Evolutionary conservation across 306 rosid genomes (phyloP).

Genomic region (Begonia peltatifolia): DNA sequence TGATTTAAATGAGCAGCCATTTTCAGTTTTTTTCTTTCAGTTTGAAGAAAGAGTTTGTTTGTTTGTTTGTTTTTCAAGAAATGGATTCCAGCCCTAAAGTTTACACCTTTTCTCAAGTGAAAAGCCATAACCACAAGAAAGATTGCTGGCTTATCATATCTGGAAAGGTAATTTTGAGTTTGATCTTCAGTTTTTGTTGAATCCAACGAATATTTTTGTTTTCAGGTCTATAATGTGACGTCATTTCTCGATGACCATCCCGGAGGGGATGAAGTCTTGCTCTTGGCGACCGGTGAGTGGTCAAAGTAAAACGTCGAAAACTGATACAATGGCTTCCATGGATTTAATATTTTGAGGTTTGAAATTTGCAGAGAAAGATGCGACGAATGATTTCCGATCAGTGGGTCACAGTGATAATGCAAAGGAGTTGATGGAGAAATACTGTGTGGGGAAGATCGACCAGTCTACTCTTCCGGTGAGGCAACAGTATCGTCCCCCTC

Average conservation of each 20-base stretch:
- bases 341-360: background rate
- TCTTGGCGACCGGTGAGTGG: constrained; percentile 46
- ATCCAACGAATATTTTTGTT: background rate
- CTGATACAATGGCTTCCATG: background rate
- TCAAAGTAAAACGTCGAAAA: background rate
- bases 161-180: background rate
- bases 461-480: constrained; percentile 28
- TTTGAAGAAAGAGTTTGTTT: background rate
- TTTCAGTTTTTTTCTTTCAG: background rate
- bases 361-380: constrained; percentile 48
- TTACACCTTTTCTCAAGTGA: constrained; percentile 4
- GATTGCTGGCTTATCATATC: constrained; percentile 10
- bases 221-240: constrained; percentile 80
- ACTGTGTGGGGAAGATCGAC: constrained; percentile 49
- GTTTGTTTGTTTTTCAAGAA: background rate
- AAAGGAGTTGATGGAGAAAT: constrained; percentile 37
- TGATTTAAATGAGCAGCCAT: background rate
- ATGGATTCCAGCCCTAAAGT: constrained; percentile 4
- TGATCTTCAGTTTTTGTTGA: background rate
- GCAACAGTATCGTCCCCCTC: constrained; percentile 9
- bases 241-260: constrained; percentile 78
- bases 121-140: constrained; percentile 6
- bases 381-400: constrained; percentile 64
- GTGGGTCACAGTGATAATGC: constrained; percentile 70
- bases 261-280: constrained; percentile 76